Evolutionary conservation across 129 eudicot species (phyloP), one percentile per base, ranked within the genome.

Genomic region (Lactuca sativa): DNA sequence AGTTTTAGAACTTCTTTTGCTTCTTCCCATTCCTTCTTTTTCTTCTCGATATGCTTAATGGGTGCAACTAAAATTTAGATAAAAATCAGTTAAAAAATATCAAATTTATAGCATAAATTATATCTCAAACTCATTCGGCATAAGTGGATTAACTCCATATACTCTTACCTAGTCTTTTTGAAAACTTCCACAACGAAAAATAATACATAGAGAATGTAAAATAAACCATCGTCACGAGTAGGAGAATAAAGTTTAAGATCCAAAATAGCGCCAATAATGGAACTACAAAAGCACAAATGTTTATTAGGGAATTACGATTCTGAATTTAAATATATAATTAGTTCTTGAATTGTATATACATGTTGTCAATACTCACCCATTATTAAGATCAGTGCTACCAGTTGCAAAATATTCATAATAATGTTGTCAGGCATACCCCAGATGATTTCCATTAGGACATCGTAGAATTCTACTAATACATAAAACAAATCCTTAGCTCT

Each of bases 11-110:
- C 2, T 31, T 15, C 14, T 54, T 68, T 53, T 33, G 73, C 73
- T 34, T 17, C 17, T 18, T 53, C 12, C 4, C 13, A 38, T 9
- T 34, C 61, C 36, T 9, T 15, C 12, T 36, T 54, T 68, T 52
- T 52, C 34, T 34, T 7, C 55, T 55, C 62, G 18, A 68, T 68
- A 7, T 18, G 12, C 52, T 55, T 68, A 5, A 68, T 54, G 10
- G 16, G 52, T 16, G 62, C 17, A 54, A 36, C 73, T 68, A 36
- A 48, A 68, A 7, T 43, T 25, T 49, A 48, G 4, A 31, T 43
- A 30, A 13, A 13, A 44, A 6, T 44, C 4, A 44, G 40, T 7
- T 64, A 5, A 21, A 43, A 11, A 21, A 3, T 53, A 38, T 62
- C 56, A 63, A 64, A 18, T n/a, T 13, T 3, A 14, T 61, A 36